Evolutionary conservation across 2,329 filamentous ascomycete species (phyloP), one percentile per base, ranked within the genome.

Genomic region (Talaromyces atroroseus): DNA sequence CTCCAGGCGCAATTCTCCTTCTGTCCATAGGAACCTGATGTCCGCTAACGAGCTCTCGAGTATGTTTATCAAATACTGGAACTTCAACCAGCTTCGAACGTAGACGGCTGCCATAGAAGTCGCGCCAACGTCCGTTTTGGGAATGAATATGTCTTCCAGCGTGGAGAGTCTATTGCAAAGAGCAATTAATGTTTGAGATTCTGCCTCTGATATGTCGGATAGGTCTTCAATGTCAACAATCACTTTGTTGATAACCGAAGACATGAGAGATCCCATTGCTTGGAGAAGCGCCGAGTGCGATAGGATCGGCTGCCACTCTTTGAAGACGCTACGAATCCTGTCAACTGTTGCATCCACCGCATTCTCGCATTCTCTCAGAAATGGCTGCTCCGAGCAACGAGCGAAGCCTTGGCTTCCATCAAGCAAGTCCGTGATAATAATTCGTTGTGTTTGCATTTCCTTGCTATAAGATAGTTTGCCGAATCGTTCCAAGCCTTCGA

Each of bases 391-490:
- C 5, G 82, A 84, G 65, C 82, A 85, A 49, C 78, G 78, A 24
- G 74, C 72, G 67, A 87, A 86, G 16, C 83, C 83, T 66, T 85
- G 81, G 1, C 82, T 81, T 21, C 82, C 82, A 62, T 86, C 83
- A 5, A 87, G 78, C 16, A 86, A 72, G 65, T 87, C 84, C 20
- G 76, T 76, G 12, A 86, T 70, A 59, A 86, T 83, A 1, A 82
- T 85, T 53, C 82, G 76, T 62, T 87, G 84, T 2, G 79, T 80
- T 54, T 86, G 82, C 81, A 87, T 85, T 66, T 86, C 84, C 54
- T 79, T 79, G 59, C 80, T 79, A 62, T 87, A 87, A 1, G 82
- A 81, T 29, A 80, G 69, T 65, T 82, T 83, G 45, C 81, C 82
- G 61, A 85, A 85, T 50, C 74, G 77, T 58, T 84, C 79, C 20